Percentiles rank a stretch among this genome's conserved stretches.
phyloP scores from a whole-genome alignment of 73 alveolate species.

The Tetrahymena malaccensis region DNA sequence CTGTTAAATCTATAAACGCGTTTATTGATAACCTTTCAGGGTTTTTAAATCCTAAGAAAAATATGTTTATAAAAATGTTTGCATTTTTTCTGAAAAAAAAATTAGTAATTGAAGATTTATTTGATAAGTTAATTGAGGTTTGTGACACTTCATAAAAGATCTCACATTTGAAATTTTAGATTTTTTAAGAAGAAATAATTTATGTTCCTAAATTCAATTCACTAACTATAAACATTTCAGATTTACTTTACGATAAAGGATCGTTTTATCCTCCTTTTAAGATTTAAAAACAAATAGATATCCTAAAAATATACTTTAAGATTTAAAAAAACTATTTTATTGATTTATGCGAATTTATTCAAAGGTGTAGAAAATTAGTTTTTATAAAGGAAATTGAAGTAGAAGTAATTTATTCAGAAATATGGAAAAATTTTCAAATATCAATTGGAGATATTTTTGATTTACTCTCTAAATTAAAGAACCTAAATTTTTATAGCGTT shows the following conservation, averaged over 20 bases:
- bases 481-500: background rate
- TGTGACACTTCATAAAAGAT: background rate
- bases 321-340: background rate
- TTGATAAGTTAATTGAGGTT: background rate
- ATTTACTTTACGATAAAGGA: background rate
- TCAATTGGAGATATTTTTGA: background rate
- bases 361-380: background rate
- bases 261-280: background rate
- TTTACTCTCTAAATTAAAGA: background rate
- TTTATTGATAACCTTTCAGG: background rate
- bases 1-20: background rate
- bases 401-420: background rate
- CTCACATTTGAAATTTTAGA: too few species aligned
- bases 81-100: background rate
- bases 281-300: background rate
- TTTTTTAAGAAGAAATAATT: background rate
- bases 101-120: background rate
- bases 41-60: background rate
- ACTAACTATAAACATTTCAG: background rate
- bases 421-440: background rate
- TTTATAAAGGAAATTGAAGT: background rate
- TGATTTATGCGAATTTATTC: background rate
- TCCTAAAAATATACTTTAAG: background rate
- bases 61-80: background rate
- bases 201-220: background rate